Evolutionary conservation across 352 stramenopile genomes (phyloP).

Genomic region (Elongisporangium senticosum): DNA sequence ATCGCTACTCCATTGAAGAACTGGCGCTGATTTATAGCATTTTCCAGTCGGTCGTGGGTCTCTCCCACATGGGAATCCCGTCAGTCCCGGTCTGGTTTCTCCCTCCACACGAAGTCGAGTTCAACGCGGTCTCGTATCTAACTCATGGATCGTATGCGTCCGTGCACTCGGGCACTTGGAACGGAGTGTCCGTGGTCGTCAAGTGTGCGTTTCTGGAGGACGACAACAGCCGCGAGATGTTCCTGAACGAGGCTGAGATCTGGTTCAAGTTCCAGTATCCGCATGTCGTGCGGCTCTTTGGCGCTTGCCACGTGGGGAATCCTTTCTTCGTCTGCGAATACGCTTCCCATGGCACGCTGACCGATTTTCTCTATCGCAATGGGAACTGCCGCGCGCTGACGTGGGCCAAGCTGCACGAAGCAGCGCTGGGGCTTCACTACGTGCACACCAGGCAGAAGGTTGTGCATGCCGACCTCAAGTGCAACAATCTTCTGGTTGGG

Average conservation of each 20-base stretch:
- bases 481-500: slow-evolving; percentile 9
- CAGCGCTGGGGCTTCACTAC: slow-evolving; percentile 6
- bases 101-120: slow-evolving; percentile 11
- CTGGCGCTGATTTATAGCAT: slow-evolving; percentile 2
- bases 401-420: slow-evolving; percentile 6
- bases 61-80: slow-evolving; percentile 6
- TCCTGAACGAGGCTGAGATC: slow-evolving; percentile 7
- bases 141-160: too few species aligned
- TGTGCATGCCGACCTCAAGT: slow-evolving; percentile 6
- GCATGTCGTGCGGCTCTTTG: slow-evolving; percentile 11
- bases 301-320: slow-evolving; percentile 5
- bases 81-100: slow-evolving; percentile 15
- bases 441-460: slow-evolving; percentile 1
- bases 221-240: slow-evolving; percentile 2
- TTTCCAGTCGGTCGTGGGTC: background rate
- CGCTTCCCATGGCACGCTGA: slow-evolving; percentile 4
- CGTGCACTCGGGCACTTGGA: too few species aligned
- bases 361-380: background rate
- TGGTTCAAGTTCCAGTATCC: slow-evolving; percentile 11
- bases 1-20: slow-evolving; percentile 8
- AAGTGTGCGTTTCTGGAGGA: too few species aligned
- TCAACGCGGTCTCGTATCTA: background rate
- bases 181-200: too few species aligned
- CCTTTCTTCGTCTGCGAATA: slow-evolving; percentile 14
- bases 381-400: background rate